Evolutionary conservation across 768 basidiomycete genomes (phyloP), one percentile per base, ranked within the genome.

Genomic region (Mycena filopes): DNA sequence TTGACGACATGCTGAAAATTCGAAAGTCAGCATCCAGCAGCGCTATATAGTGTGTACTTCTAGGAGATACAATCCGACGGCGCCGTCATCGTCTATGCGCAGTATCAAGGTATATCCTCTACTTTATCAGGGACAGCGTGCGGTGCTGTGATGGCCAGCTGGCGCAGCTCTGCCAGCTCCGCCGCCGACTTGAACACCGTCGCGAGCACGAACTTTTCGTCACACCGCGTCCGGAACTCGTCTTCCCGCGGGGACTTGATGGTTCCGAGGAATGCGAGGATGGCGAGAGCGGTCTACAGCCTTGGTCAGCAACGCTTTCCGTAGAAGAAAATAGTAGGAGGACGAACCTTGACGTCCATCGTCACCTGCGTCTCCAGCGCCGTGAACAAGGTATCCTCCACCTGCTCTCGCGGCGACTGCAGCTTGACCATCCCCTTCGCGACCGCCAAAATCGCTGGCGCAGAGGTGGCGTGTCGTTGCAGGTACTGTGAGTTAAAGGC

Each of bases 401-500:
- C 81, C 68, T 93, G 91, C 7, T 84, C 83, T 40, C 75, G 69
- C 11, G 88, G 80, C 0, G 84, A 75, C 4, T 81, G 80, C 47
- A 94, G 77, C 7, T 74, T 67, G 1, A 73, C 79, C 16, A 83
- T 78, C 1, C 83, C 92, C 71, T 83, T 83, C 8, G 94, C 94
- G 43, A 81, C 82, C 4, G 87, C 90, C 9, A 97, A 76, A 36
- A 92, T 78, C 0, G 88, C 87, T 2, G 74, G 66, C 0, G 87
- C 81, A 12, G 83, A 83, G 0, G 76, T 70, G 0, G 87, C 78
- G 64, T 91, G 84, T 18, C 72, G 80, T 72, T 96, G 92, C 15
- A 95, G 83, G 74, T 90, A 95, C 65, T 92, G 87, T 20, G 88
- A 85, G 72, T 93, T 95, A 79, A 84, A 91, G 0, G 83, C 83